Evolutionary conservation across 345 rosid genomes (phyloP).

Genomic region (Eucalyptus erythrocorys): DNA sequence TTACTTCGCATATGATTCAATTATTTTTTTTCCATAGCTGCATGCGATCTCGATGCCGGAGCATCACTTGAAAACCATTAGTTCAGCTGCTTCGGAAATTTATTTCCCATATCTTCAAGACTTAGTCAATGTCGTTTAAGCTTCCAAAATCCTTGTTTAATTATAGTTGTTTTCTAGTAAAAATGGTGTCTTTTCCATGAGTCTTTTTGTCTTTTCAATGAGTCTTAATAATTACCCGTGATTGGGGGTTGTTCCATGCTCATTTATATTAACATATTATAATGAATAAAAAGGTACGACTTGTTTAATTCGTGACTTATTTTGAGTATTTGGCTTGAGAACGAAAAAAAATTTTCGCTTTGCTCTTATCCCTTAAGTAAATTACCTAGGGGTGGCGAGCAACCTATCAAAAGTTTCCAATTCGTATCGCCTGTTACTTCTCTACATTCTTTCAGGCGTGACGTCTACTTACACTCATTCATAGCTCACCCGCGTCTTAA

Average conservation of each 20-base stretch:
- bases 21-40: neutral
- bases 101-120: neutral
- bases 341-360: fast-evolving
- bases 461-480: neutral
- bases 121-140: too few relatives aligned
- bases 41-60: neutral
- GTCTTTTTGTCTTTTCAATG: too few relatives aligned
- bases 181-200: too few relatives aligned
- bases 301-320: too few relatives aligned
- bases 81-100: neutral
- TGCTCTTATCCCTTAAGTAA: neutral
- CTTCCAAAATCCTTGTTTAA: neutral
- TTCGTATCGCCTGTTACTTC: neutral
- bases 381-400: neutral
- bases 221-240: neutral
- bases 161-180: too few relatives aligned
- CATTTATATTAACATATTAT: neutral
- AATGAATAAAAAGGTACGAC: neutral
- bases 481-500: neutral
- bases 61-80: neutral
- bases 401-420: neutral
- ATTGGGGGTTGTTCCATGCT: neutral
- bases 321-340: neutral
- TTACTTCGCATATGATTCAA: neutral
- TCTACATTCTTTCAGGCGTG: neutral